A percentile compares a stretch with the other conserved stretches of the same genome.
Evolutionary conservation across 148 eudicot species (phyloP).

Genomic region (Rhododendron williamsianum): DNA sequence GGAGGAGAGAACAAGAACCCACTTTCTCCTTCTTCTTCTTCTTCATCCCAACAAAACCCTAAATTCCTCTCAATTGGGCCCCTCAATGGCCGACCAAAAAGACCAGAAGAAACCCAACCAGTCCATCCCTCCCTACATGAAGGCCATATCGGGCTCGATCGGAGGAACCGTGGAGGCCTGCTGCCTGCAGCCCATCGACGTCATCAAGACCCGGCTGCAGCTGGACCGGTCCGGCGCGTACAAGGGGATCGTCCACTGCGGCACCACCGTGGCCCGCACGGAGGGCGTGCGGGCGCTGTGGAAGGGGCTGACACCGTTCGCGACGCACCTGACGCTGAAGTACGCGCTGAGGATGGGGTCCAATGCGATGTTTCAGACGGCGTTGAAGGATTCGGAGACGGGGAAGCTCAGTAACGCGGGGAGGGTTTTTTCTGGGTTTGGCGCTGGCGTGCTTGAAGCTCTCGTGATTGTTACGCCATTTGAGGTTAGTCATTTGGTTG

Average conservation of each 20-base stretch:
- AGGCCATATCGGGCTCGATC: conserved; percentile 73
- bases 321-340: conserved; percentile 77
- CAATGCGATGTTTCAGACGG: conserved; percentile 66
- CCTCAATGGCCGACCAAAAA: not conserved
- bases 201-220: conserved; percentile 80
- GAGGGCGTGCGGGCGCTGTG: conserved; percentile 91
- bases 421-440: conserved; percentile 65
- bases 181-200: conserved; percentile 89
- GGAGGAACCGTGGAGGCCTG: conserved; percentile 75
- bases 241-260: conserved; percentile 66
- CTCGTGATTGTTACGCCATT: conserved; percentile 90
- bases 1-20: not conserved
- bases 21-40: not conserved
- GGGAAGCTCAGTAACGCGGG: conserved; percentile 49
- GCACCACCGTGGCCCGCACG: conserved; percentile 36
- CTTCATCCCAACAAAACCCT: not conserved
- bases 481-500: conserved; percentile 45
- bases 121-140: conserved; percentile 33
- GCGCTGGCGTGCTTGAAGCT: conserved; percentile 93
- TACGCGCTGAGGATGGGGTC: conserved; percentile 89
- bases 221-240: conserved; percentile 60
- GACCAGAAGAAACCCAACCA: not conserved
- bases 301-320: conserved; percentile 88
- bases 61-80: not conserved
- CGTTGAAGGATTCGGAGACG: conserved; percentile 61